Base-by-base conservation (phyloP, 2,329 filamentous ascomycete species). In the Penicillium sp. region DNA sequence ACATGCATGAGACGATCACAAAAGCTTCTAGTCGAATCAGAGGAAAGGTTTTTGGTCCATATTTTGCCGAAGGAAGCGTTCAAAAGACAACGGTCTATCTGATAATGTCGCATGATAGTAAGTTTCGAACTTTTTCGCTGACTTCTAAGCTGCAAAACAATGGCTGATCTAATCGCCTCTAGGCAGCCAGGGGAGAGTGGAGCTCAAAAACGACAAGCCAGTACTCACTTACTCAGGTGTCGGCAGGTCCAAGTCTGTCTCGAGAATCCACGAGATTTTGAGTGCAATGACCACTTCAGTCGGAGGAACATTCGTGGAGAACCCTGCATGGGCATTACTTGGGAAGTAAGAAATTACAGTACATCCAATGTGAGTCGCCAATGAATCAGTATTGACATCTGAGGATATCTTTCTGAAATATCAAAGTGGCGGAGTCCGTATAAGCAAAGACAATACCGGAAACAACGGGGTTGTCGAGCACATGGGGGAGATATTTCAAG, bases 31-130 rank as follows among this genome's bases (percentile, higher is more conserved):
- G 26, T 44, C 49, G 3, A 34, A 33, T 13, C 15, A 55, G 12
- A 80, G 80, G 80, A 64, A 70, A 77, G n/a, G 71, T 86, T 33
- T 65, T 86, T 0, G 85, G 85, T 0, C 83, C 84, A 0, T 86
- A 86, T 56, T 78, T 72, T 46, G 72, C 73, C 6, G 73, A 76
- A 6, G 82, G 85, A 0, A 82, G 83, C 15, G 70, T 86, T 17
- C 79, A 82, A 64, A 80, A 73, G 51, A 88, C 84, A 0, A 81
- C 86, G 51, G 78, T 84, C 0, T 88, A 87, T 63, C 75, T 89
- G 3, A 77, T 87, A 63, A 87, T 88, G 84, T 83, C 81, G 1
- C 84, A 88, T 59, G 85, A 87, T 58, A 84, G 26, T 27, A 42
- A 42, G 39, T 42, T n/a, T n/a, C n/a, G n/a, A n/a, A n/a, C n/a